phyloP scores from a whole-genome alignment of 768 basidiomycete species.

The Mycena crocata region DNA sequence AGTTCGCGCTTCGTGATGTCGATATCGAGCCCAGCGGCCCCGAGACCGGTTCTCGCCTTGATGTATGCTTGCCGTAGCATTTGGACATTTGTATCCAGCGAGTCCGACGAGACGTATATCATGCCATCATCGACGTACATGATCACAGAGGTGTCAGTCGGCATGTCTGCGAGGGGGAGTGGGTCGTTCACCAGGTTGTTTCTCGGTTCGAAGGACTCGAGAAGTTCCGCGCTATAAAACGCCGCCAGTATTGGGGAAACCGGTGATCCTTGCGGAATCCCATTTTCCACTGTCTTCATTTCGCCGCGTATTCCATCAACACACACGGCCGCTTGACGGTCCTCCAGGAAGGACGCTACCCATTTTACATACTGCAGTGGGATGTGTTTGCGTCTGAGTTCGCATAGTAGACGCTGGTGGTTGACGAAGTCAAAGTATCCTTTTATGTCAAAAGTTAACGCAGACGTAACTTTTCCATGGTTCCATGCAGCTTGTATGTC shows the following conservation, averaged over 20 bases:
- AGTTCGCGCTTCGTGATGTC: conserved; percentile 16
- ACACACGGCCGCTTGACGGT: conserved; percentile 40
- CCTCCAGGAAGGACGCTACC: conserved; percentile 38
- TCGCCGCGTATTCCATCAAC: conserved; percentile 35
- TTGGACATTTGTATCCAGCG: conserved; percentile 14
- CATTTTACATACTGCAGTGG: conserved; percentile 37
- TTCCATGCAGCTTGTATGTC: conserved; percentile 41
- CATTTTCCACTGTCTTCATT: conserved; percentile 43
- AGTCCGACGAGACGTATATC: conserved; percentile 2
- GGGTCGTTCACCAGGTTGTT: conserved; percentile 1
- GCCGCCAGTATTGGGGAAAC: conserved; percentile 42
- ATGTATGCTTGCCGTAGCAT: background rate
- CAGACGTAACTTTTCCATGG: conserved; percentile 36
- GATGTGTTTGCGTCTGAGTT: conserved; percentile 35
- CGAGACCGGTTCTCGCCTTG: conserved; percentile 1
- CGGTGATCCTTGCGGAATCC: conserved; percentile 49
- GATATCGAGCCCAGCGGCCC: conserved; percentile 6
- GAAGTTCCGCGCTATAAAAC: conserved; percentile 40
- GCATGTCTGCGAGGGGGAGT: conserved; percentile 28
- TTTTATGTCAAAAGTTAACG: conserved; percentile 44
- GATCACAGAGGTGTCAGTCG: conserved; percentile 27
- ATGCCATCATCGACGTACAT: conserved; percentile 45
- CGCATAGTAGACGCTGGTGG: conserved; percentile 37
- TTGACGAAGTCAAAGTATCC: conserved; percentile 45
- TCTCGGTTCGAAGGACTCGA: conserved; percentile 38